A percentile compares a stretch with the other conserved stretches of the same genome.
phyloP scores from a whole-genome alignment of 225 moss, liverwort and hornwort species.

The Physcomitrellopsis africana region DNA sequence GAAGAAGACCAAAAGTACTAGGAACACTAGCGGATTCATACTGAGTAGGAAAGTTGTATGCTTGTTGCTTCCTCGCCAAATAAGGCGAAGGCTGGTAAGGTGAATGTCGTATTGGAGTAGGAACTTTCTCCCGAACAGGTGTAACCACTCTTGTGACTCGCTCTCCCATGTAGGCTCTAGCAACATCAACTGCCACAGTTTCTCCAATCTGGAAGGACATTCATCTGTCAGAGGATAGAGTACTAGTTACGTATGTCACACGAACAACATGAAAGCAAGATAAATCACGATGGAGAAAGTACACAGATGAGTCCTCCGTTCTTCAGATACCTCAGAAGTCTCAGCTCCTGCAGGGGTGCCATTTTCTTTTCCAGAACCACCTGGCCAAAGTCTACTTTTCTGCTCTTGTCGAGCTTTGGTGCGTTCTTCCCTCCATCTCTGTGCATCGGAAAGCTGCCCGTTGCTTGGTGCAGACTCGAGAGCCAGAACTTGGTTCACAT shows the following conservation, averaged over 20 bases:
- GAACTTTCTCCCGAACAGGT: slow-evolving; percentile 58
- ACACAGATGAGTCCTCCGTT: neutral
- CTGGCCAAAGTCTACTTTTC: slow-evolving; percentile 44
- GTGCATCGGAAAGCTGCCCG: slow-evolving; percentile 61
- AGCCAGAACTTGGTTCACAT: slow-evolving; percentile 37
- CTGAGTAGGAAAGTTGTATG: slow-evolving; percentile 44
- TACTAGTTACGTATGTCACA: neutral
- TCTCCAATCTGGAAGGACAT: slow-evolving; percentile 52
- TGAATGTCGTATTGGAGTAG: slow-evolving; percentile 49
- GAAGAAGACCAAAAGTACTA: slow-evolving; percentile 38
- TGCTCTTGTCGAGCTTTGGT: slow-evolving; percentile 71
- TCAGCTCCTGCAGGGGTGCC: slow-evolving; percentile 43
- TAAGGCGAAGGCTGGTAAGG: slow-evolving; percentile 66
- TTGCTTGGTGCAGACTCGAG: slow-evolving; percentile 50
- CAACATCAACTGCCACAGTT: slow-evolving; percentile 74
- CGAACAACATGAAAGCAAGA: neutral
- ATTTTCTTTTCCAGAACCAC: slow-evolving; percentile 54
- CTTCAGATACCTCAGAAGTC: slow-evolving; percentile 50
- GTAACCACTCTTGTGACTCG: slow-evolving; percentile 61
- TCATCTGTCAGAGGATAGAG: neutral
- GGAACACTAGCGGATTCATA: slow-evolving; percentile 38
- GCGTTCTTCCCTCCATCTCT: slow-evolving; percentile 70
- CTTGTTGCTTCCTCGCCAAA: slow-evolving; percentile 56
- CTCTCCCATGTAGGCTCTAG: slow-evolving; percentile 96
- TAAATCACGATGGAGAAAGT: neutral